These are phyloP conservation scores for Colletotrichum sp. DNA, from an alignment of 2,329 filamentous ascomycete genomes.

Conservation along the genomic window DNA sequence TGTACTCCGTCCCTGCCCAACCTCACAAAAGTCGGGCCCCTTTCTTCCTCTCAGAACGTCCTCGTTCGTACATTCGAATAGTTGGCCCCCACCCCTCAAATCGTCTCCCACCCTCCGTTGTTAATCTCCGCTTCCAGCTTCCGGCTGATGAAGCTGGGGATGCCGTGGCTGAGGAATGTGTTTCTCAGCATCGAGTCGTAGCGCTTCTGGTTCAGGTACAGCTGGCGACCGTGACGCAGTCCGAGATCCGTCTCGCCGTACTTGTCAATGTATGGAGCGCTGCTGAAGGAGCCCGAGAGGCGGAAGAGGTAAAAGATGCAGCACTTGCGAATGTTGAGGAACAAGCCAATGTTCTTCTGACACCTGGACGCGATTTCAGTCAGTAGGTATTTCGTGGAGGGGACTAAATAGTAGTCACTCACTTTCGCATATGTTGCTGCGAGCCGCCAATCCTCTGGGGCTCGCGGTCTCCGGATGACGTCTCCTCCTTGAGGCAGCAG, in stretches of 20 bases:
- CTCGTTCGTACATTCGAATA: not conserved
- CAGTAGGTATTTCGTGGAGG: not conserved
- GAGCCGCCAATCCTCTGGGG: slow-evolving; percentile 73
- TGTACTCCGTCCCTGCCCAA: not conserved
- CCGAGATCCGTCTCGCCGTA: slow-evolving; percentile 97
- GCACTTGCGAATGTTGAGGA: slow-evolving; percentile 97
- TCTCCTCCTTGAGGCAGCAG: slow-evolving; percentile 78
- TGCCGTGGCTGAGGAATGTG: slow-evolving; percentile 84
- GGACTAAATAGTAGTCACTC: slow-evolving; percentile 40
- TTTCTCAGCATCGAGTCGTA: slow-evolving; percentile 89
- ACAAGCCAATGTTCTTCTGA: slow-evolving; percentile 87
- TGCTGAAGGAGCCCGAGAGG: slow-evolving; percentile 79
- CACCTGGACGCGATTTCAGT: slow-evolving; percentile 61
- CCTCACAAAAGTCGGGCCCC: not conserved
- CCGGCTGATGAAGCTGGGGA: slow-evolving; percentile 87
- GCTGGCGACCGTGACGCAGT: slow-evolving; percentile 81
- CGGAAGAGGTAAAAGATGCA: slow-evolving; percentile 87
- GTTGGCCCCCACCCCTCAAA: slow-evolving; percentile 34
- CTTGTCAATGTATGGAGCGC: slow-evolving; percentile 92
- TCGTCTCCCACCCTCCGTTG: slow-evolving; percentile 96
- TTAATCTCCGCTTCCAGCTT: slow-evolving; percentile 96
- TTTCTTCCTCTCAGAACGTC: not conserved
- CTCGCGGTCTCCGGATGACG: slow-evolving; percentile 42
- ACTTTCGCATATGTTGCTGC: slow-evolving; percentile 89
- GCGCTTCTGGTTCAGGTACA: slow-evolving; percentile 91